Evolutionary conservation across 2,329 filamentous ascomycete species (phyloP).

Genomic region (Teratosphaeria pseudoeucalypti): DNA sequence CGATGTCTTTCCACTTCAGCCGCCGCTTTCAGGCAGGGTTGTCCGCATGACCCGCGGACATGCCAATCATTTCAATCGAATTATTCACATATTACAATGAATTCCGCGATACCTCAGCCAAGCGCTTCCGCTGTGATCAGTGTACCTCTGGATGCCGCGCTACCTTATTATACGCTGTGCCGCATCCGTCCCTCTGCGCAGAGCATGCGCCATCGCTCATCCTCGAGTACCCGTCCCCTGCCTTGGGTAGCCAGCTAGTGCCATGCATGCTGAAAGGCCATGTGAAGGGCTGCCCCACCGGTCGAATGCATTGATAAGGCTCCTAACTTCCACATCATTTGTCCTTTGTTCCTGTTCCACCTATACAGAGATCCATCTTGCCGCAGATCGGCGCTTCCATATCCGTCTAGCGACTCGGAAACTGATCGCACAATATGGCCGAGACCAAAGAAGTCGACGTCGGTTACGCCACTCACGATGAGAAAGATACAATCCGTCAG

Average conservation of each 20-base stretch:
- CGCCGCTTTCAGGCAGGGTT: not conserved
- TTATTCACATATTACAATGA: not conserved
- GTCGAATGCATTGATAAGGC: not conserved
- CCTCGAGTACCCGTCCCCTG: not conserved
- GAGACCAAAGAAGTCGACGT: constrained; percentile 5
- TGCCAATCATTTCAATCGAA: not conserved
- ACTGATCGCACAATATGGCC: not conserved
- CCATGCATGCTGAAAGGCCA: not conserved
- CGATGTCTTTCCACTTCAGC: not conserved
- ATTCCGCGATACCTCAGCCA: not conserved
- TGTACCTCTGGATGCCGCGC: not conserved
- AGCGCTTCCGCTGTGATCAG: not conserved
- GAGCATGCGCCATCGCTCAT: not conserved
- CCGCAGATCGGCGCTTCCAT: not conserved
- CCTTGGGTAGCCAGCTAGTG: not conserved
- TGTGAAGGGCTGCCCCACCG: not conserved
- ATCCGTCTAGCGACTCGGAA: not conserved
- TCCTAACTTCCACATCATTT: not conserved
- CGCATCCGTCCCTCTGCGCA: not conserved
- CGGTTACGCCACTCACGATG: constrained; percentile 7
- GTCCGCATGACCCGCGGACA: not conserved
- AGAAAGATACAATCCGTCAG: constrained; percentile 4
- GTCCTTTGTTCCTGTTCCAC: not conserved
- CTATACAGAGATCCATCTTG: not conserved
- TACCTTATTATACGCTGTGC: not conserved